Percentiles rank a stretch among this genome's conserved stretches.
Evolutionary conservation across 257 asterid species (phyloP).

Genomic region (Lantana camara): DNA sequence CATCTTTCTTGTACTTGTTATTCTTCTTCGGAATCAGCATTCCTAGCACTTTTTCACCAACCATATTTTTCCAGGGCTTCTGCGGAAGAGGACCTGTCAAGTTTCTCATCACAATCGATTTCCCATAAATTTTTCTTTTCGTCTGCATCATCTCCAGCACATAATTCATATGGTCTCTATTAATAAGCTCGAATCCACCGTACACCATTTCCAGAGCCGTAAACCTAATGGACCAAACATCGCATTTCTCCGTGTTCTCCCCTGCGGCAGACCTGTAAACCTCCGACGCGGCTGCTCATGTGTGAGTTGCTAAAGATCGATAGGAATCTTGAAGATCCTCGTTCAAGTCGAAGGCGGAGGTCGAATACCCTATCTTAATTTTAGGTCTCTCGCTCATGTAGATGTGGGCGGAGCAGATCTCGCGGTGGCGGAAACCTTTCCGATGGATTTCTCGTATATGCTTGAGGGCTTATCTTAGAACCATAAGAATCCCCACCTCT

Average conservation of each 20-base stretch:
- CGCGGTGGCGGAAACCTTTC: not conserved
- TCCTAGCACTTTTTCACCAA: no score
- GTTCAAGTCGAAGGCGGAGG: no score
- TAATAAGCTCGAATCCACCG: not conserved
- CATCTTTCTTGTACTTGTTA: not conserved
- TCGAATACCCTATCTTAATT: constrained; percentile 22
- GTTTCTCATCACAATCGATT: no score
- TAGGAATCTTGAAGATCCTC: no score
- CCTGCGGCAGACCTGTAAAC: not conserved
- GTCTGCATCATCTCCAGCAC: constrained; percentile 1
- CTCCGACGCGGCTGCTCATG: constrained; percentile 36
- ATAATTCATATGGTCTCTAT: not conserved
- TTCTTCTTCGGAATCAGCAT: no score
- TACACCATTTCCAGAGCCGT: constrained; percentile 32
- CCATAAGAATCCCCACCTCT: not conserved
- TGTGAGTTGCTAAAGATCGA: no score
- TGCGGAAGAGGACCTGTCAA: no score
- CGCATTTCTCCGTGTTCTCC: not conserved
- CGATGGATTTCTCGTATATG: constrained; percentile 7
- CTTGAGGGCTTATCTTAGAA: not conserved
- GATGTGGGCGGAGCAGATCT: no score
- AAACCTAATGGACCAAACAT: constrained; percentile 30
- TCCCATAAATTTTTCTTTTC: no score
- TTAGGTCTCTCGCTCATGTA: constrained; percentile 12
- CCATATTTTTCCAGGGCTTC: no score